Percentiles rank a stretch among this genome's conserved stretches.
Conservation (phyloP, 495 filamentous ascomycete genomes). For the Bacidia gigantensis region DNA sequence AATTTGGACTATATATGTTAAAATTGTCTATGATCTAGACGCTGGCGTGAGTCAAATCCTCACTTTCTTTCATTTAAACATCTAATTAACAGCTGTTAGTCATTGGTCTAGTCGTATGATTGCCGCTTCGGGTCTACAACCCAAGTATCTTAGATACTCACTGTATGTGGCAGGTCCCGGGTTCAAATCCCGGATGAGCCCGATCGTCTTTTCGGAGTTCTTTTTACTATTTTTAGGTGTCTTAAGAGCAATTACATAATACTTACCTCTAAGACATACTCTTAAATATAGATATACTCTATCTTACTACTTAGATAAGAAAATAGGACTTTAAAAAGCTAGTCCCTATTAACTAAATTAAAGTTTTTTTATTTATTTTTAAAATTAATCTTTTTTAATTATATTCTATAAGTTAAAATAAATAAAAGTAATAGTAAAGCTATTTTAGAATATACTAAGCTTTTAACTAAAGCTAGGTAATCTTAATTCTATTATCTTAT, state of each 20-base stretch:
- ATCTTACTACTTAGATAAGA: too few relatives aligned
- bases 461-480: too few relatives aligned
- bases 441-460: too few relatives aligned
- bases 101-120: conserved; percentile 16
- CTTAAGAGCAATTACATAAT: not conserved
- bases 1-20: too few relatives aligned
- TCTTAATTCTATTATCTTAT: too few relatives aligned
- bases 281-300: not conserved
- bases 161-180: conserved; percentile 17
- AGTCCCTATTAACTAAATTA: not conserved
- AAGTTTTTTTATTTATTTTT: not conserved
- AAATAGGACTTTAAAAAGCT: too few relatives aligned
- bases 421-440: too few relatives aligned
- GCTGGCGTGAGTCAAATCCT: too few relatives aligned
- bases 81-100: not conserved
- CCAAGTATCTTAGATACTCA: conserved; percentile 6
- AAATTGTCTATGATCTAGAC: too few relatives aligned
- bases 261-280: not conserved
- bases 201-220: conserved; percentile 3
- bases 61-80: too few relatives aligned
- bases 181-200: conserved; percentile 17
- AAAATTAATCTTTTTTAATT: not conserved
- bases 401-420: not conserved
- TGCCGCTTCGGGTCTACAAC: conserved; percentile 15
- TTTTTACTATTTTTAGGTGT: too few relatives aligned